These are phyloP conservation scores for Graphilbum ipis-grandicollis DNA, from an alignment of 2,329 filamentous ascomycete species.

Conservation along the genomic window DNA sequence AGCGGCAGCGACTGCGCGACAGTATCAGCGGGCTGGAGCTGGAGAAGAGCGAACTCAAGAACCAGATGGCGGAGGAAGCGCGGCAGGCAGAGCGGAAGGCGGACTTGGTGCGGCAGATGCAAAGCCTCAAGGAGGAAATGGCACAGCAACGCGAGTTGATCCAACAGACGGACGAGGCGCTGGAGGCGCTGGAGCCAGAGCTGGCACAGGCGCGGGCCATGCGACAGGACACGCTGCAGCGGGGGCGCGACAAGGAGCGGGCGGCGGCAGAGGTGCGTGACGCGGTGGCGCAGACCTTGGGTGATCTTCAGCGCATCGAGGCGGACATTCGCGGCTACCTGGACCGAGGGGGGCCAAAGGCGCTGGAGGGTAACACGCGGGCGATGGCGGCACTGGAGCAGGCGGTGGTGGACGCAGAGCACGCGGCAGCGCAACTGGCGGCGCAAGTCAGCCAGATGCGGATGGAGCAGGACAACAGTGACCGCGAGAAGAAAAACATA, in stretches of 20 bases:
- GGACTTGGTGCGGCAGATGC: conserved; percentile 51
- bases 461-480: conserved; percentile 60
- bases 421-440: conserved; percentile 49
- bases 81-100: conserved; percentile 71
- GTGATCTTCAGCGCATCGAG: conserved; percentile 59
- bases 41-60: conserved; percentile 56
- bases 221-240: conserved; percentile 59
- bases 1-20: conserved; percentile 55
- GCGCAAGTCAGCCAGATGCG: conserved; percentile 61
- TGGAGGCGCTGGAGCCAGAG: conserved; percentile 58
- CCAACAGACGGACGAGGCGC: conserved; percentile 50
- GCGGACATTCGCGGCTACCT: conserved; percentile 67
- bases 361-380: conserved; percentile 50
- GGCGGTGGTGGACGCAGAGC: conserved; percentile 46
- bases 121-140: conserved; percentile 53
- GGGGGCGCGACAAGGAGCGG: conserved; percentile 55
- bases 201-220: conserved; percentile 59
- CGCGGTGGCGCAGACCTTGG: conserved; percentile 54
- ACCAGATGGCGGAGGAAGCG: conserved; percentile 51
- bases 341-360: conserved; percentile 53
- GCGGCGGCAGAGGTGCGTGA: conserved; percentile 54
- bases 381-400: conserved; percentile 52
- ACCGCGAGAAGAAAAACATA: conserved; percentile 73
- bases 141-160: conserved; percentile 52
- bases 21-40: conserved; percentile 56